Conservation (phyloP, 129 eudicot genomes). For the Deinandra increscens region DNA sequence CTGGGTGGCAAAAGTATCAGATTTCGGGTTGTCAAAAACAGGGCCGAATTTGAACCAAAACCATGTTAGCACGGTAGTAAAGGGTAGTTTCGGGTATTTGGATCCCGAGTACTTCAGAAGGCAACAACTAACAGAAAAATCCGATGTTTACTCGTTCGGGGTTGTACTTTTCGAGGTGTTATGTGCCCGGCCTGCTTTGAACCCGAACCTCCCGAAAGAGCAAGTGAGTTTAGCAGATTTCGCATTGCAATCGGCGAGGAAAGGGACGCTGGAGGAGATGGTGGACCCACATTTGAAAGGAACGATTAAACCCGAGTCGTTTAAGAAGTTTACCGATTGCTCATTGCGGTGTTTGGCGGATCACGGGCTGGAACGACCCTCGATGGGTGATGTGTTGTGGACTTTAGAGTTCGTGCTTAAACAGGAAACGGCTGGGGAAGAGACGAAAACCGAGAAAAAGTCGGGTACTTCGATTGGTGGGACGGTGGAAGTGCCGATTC, state of each 20-base stretch:
- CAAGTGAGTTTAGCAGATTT: slow-evolving; percentile 72
- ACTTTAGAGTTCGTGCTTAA: slow-evolving; percentile 56
- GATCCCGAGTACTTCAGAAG: slow-evolving; percentile 73
- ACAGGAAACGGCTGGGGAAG: slow-evolving; percentile 34
- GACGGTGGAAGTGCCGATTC: slow-evolving; percentile 32
- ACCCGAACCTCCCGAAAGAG: slow-evolving; percentile 66
- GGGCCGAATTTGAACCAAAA: slow-evolving; percentile 69
- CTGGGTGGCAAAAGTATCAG: slow-evolving; percentile 78
- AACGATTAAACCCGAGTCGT: slow-evolving; percentile 51
- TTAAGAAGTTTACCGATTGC: slow-evolving; percentile 56
- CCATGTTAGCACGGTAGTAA: slow-evolving; percentile 75
- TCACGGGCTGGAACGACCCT: slow-evolving; percentile 66
- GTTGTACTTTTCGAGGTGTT: slow-evolving; percentile 70
- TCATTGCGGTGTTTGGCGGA: slow-evolving; percentile 61
- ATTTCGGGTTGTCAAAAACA: slow-evolving; percentile 73
- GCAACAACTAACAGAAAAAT: slow-evolving; percentile 64
- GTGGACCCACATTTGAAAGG: slow-evolving; percentile 69
- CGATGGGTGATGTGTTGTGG: slow-evolving; percentile 85
- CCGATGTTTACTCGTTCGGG: slow-evolving; percentile 72
- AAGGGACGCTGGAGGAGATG: slow-evolving; percentile 57
- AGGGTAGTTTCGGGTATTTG: slow-evolving; percentile 69
- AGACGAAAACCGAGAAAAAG: slow-evolving; percentile 8
- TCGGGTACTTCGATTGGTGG: slow-evolving; percentile 24
- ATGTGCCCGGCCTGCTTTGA: slow-evolving; percentile 76
- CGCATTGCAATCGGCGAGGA: slow-evolving; percentile 57